Evolutionary conservation across 1,284 basidiomycete genomes (phyloP), one percentile per base, ranked within the genome.

Genomic region (Cutaneotrichosporon daszewskae): DNA sequence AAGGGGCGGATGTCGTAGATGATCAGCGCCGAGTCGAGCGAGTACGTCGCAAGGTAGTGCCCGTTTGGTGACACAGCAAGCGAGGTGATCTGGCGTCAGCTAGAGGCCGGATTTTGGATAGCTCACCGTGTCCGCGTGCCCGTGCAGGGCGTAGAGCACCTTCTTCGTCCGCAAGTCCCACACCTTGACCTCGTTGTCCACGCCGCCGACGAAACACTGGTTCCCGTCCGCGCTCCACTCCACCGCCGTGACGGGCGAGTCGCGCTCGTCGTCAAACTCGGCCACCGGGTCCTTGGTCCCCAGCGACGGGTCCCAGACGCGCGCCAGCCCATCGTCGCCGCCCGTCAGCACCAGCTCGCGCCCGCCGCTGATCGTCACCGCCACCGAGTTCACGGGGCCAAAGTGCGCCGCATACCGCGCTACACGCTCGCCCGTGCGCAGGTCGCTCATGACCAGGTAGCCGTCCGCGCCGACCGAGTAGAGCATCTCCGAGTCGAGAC

Each of bases 121-220:
- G 57, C 64, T 52, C 1, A 86, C 85, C 0, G 90, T 94, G 64
- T 95, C 91, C 13, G 79, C 81, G 68, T 94, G 89, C 5, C 87
- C 88, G 28, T 75, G 71, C 9, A 92, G 78, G 5, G 80, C 74
- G 58, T 83, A 87, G 6, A 89, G 79, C 56, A 88, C 76, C 54
- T 83, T 79, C 51, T 79, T 74, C 67, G 88, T 89, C 59, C 89
- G 79, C 39, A 94, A 72, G 70, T 94, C 89, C 64, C 85, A 90
- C 19, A 89, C 90, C 66, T 94, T 88, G 52, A 95, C 83, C 66
- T 88, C 87, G 57, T 96, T 96, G 70, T 95, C 91, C 57, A 96
- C 69, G 7, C 86, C 89, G 9, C 84, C 88, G n/a, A 87, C 80
- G 56, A 87, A 95, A 45, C 91, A 76, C 52, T 80, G 84, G 51